Conservation (phyloP, 257 asterid species). For the Misopates orontium region DNA sequence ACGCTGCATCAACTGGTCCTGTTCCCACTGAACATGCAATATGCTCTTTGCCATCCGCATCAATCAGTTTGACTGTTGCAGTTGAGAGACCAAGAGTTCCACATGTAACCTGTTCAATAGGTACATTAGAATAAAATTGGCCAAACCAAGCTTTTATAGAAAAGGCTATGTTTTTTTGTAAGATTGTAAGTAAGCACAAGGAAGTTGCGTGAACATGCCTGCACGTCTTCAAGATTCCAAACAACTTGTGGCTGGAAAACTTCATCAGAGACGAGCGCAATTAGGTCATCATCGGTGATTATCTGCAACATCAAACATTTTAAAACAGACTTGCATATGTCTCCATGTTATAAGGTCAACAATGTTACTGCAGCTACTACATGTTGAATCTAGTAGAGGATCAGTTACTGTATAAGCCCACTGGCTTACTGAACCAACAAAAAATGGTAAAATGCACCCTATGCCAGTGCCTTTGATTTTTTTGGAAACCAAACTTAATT, state of each 20-base stretch:
- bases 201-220: conserved; percentile 46
- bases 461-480: not conserved
- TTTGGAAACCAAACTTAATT: not conserved
- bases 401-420: not conserved
- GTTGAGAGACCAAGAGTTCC: conserved; percentile 95
- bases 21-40: conserved; percentile 89
- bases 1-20: conserved; percentile 98
- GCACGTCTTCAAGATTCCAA: conserved; percentile 82
- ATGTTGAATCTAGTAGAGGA: not conserved
- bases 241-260: conserved; percentile 80
- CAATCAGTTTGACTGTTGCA: conserved; percentile 83
- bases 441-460: not conserved
- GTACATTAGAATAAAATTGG: conserved; percentile 14
- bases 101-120: conserved; percentile 69
- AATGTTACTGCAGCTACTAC: not conserved
- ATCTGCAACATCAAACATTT: conserved; percentile 42
- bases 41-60: conserved; percentile 58
- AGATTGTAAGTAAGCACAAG: too few species aligned
- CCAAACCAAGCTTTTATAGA: conserved; percentile 8
- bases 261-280: conserved; percentile 82
- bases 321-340: conserved; percentile 16
- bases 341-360: not conserved
- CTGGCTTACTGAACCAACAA: not conserved
- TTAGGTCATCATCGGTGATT: conserved; percentile 76
- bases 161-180: not conserved